Conservation (phyloP, 2,329 filamentous ascomycete genomes). For the Colletotrichum salicis region DNA sequence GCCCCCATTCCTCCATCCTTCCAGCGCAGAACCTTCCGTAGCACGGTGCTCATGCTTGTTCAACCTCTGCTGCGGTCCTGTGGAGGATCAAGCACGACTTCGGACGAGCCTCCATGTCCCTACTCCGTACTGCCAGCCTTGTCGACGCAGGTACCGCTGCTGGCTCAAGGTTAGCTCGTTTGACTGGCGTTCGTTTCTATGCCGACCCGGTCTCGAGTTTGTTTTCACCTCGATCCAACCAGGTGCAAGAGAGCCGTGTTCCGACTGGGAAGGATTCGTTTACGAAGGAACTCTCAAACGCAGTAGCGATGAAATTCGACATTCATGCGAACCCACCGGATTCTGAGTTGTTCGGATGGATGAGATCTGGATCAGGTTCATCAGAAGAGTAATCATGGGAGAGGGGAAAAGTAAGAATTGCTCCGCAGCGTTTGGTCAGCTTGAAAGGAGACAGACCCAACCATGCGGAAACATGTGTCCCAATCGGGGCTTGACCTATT, state of each 20-base stretch:
- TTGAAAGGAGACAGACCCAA: not conserved
- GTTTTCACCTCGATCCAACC: not conserved
- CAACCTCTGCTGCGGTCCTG: not conserved
- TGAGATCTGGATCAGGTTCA: not conserved
- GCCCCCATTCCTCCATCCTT: too few relatives aligned
- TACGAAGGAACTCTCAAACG: not conserved
- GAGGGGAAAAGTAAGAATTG: not conserved
- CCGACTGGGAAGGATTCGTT: slow-evolving; percentile 6
- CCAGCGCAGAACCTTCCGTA: not conserved
- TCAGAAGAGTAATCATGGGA: not conserved
- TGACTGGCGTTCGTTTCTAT: slow-evolving; percentile 1
- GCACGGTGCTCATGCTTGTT: not conserved
- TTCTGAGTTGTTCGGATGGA: not conserved
- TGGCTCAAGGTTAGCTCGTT: not conserved
- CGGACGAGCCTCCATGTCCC: not conserved
- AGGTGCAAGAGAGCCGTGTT: not conserved
- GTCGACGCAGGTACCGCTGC: not conserved
- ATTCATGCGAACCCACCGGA: not conserved
- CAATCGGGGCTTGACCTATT: not conserved
- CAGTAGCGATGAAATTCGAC: not conserved
- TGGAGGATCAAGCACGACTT: not conserved
- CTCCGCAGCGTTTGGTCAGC: not conserved
- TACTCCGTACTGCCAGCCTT: too few relatives aligned
- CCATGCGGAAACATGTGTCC: not conserved
- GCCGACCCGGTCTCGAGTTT: slow-evolving; percentile 5